These are phyloP conservation scores for Microbotryum scabiosae DNA, from an alignment of 1,284 basidiomycete genomes.

Conservation along the genomic window DNA sequence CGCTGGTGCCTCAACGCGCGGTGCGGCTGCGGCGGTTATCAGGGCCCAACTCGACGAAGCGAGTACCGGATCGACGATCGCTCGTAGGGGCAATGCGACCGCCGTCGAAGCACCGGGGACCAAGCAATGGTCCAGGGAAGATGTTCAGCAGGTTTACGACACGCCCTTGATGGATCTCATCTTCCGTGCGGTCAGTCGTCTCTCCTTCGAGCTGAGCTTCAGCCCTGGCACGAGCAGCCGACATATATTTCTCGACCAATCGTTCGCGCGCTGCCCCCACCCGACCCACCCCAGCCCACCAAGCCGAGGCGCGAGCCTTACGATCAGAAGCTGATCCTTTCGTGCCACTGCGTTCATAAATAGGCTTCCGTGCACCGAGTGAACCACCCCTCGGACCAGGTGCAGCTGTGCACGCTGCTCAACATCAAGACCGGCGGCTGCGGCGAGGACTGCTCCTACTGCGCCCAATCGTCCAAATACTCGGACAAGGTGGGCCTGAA, in stretches of 20 bases:
- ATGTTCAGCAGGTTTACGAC: conserved; percentile 69
- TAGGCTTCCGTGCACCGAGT: conserved; percentile 63
- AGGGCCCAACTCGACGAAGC: no score
- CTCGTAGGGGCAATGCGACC: neutral
- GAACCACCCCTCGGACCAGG: conserved; percentile 76
- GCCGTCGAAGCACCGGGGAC: neutral
- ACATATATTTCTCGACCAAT: neutral
- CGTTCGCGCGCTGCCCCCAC: neutral
- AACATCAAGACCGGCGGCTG: conserved; percentile 98
- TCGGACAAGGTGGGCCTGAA: conserved; percentile 64
- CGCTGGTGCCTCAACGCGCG: no score
- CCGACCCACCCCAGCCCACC: neutral
- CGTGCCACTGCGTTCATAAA: conserved; percentile 30
- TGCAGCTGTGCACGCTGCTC: conserved; percentile 92
- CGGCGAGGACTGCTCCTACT: conserved; percentile 96
- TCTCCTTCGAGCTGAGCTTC: neutral
- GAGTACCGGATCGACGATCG: no score
- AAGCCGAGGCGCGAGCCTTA: neutral
- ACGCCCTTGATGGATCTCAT: conserved; percentile 75
- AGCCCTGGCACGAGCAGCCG: neutral
- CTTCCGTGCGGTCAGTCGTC: conserved; percentile 61
- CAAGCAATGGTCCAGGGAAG: conserved; percentile 53
- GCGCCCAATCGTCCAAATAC: conserved; percentile 90
- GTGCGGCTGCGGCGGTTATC: no score
- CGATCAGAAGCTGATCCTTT: neutral